phyloP scores from a whole-genome alignment of 2,329 filamentous ascomycete genomes.

The Periconia digitata region DNA sequence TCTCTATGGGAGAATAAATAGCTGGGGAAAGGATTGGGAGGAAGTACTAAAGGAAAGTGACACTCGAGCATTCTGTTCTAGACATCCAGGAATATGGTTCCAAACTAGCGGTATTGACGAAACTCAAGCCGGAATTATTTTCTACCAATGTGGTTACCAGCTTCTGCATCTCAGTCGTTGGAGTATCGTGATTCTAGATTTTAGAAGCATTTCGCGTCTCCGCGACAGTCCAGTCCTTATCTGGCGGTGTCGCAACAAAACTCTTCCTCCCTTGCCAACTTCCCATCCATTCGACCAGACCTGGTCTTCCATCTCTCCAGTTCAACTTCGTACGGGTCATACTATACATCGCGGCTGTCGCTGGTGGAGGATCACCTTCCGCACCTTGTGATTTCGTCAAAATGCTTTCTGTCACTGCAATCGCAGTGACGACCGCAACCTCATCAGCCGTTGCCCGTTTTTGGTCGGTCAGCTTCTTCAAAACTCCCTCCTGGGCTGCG shows the following conservation, averaged over 20 bases:
- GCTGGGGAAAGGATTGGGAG: no score
- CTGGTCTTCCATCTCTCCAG: conserved; percentile 21
- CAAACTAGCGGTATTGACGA: no score
- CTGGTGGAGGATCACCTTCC: no score
- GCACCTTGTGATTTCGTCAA: no score
- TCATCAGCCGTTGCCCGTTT: conserved; percentile 20
- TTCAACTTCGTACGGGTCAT: conserved; percentile 16
- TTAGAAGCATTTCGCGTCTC: not conserved
- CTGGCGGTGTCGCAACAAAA: conserved; percentile 19
- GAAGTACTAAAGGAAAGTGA: no score
- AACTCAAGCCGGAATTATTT: no score
- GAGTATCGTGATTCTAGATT: not conserved
- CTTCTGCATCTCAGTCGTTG: no score
- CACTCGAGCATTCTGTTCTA: no score
- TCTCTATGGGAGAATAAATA: no score
- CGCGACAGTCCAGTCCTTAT: conserved; percentile 18
- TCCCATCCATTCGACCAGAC: conserved; percentile 24
- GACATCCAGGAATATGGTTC: no score
- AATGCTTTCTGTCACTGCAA: conserved; percentile 6
- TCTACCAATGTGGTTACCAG: no score
- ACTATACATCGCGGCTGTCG: conserved; percentile 11
- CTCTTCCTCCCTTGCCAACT: conserved; percentile 24
- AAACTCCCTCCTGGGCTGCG: conserved; percentile 15
- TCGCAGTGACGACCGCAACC: conserved; percentile 24
- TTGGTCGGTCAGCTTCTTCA: conserved; percentile 9